A percentile compares a stretch with the other conserved stretches of the same genome.
These are phyloP conservation scores for Termitomyces titanicus DNA, from an alignment of 768 basidiomycete genomes.

Conservation along the genomic window DNA sequence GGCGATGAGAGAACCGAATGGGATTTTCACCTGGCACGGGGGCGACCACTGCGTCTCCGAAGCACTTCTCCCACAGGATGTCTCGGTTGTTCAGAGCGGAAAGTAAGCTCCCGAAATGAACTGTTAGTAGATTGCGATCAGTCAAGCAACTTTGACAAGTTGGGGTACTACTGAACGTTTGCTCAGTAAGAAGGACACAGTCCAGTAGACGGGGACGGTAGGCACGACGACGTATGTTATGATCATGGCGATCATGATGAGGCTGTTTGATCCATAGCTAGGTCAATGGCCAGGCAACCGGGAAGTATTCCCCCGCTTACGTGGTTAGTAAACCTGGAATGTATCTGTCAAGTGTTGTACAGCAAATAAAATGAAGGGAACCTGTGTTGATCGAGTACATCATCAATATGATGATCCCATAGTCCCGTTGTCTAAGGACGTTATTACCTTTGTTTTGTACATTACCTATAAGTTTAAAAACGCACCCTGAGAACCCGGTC, in stretches of 20 bases:
- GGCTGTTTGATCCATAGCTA: conserved; percentile 2
- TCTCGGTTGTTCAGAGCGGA: background rate
- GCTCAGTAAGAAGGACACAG: conserved; percentile 37
- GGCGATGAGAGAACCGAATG: too few species aligned
- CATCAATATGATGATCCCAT: conserved; percentile 26
- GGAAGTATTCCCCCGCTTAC: background rate
- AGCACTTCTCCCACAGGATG: background rate
- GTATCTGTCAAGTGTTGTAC: background rate
- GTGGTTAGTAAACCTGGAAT: background rate
- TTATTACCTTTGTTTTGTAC: background rate
- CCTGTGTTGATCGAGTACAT: conserved; percentile 33
- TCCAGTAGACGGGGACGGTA: conserved; percentile 36
- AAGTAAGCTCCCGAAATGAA: background rate
- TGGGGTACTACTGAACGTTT: conserved; percentile 27
- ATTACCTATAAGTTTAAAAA: too few species aligned
- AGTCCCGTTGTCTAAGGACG: conserved; percentile 19
- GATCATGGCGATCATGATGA: conserved; percentile 23
- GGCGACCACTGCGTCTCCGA: background rate
- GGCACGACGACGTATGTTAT: conserved; percentile 37
- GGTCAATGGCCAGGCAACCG: background rate
- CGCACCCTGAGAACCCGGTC: conserved; percentile 19
- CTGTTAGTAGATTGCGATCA: background rate
- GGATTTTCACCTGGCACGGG: too few species aligned
- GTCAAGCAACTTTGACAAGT: background rate
- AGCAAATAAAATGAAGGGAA: conserved; percentile 5